Conservation (phyloP, 2,329 filamentous ascomycete genomes). For the Venturia nashicola region DNA sequence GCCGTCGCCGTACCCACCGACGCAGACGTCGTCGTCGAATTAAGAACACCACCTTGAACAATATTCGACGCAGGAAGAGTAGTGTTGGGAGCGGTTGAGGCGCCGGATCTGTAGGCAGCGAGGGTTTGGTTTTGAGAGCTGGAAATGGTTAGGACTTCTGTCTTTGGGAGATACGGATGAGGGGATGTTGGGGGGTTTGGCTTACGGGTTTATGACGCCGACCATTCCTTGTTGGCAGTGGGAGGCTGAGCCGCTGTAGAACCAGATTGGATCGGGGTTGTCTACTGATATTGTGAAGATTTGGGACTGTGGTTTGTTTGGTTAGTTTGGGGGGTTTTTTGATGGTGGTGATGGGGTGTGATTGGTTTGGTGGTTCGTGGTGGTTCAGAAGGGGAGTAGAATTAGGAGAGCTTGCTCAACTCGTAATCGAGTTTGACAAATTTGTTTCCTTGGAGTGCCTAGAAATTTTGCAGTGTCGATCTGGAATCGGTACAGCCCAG, state of each 20-base stretch:
- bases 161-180: not conserved
- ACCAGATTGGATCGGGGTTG: slow-evolving; percentile 10
- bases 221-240: slow-evolving; percentile 10
- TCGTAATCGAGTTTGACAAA: too few relatives aligned
- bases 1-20: not conserved
- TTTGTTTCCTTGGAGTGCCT: too few relatives aligned
- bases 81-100: not conserved
- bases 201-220: slow-evolving; percentile 10
- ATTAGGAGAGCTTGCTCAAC: too few relatives aligned
- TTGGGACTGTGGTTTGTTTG: not conserved
- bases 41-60: not conserved
- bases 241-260: slow-evolving; percentile 2
- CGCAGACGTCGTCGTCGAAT: not conserved
- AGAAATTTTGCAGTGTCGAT: too few relatives aligned
- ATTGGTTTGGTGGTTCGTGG: not conserved
- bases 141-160: not conserved
- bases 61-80: not conserved
- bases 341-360: too few relatives aligned
- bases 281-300: slow-evolving; percentile 8
- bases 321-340: too few relatives aligned
- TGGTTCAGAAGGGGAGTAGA: too few relatives aligned
- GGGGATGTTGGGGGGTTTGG: too few relatives aligned
- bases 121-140: not conserved
- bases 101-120: not conserved
- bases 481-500: too few relatives aligned